These are phyloP conservation scores for Pyrenophora teres DNA, from an alignment of 2,329 filamentous ascomycete genomes.

Conservation along the genomic window DNA sequence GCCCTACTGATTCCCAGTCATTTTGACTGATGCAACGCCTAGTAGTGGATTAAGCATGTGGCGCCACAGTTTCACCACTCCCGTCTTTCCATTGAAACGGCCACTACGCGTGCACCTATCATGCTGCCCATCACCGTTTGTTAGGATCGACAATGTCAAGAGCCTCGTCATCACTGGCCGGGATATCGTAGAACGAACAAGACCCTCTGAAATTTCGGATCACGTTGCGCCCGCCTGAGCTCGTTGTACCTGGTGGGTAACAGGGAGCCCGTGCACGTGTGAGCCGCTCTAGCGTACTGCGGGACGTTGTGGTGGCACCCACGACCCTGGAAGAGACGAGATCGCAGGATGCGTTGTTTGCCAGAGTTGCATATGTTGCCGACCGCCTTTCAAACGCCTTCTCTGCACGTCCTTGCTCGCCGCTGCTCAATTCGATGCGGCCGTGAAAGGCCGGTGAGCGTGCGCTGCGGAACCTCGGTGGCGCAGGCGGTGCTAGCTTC, in stretches of 20 bases:
- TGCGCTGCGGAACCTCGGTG: constrained; percentile 21
- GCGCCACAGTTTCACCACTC: constrained; percentile 5
- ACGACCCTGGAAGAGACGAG: constrained; percentile 10
- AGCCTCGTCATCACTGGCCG: constrained; percentile 19
- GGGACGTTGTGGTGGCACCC: constrained; percentile 24
- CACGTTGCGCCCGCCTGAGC: constrained; percentile 12
- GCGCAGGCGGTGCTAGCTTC: constrained; percentile 22
- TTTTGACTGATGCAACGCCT: constrained; percentile 1
- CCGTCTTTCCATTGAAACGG: constrained; percentile 7
- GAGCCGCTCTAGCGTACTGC: constrained; percentile 21
- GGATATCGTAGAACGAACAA: constrained; percentile 19
- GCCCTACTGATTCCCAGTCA: not conserved
- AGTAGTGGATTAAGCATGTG: not conserved
- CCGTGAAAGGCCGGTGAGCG: constrained; percentile 21
- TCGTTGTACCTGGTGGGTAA: constrained; percentile 8
- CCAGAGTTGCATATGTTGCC: constrained; percentile 32
- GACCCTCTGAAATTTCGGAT: not conserved
- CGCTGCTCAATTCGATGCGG: constrained; percentile 12
- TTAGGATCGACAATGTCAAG: constrained; percentile 27
- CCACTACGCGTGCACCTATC: constrained; percentile 5
- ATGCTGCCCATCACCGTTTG: constrained; percentile 6
- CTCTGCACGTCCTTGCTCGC: constrained; percentile 10
- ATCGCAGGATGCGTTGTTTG: constrained; percentile 32
- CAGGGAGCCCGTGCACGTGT: constrained; percentile 1
- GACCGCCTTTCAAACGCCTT: constrained; percentile 21